phyloP scores from a whole-genome alignment of 2,329 filamentous ascomycete genomes.

The Phoma sp. region DNA sequence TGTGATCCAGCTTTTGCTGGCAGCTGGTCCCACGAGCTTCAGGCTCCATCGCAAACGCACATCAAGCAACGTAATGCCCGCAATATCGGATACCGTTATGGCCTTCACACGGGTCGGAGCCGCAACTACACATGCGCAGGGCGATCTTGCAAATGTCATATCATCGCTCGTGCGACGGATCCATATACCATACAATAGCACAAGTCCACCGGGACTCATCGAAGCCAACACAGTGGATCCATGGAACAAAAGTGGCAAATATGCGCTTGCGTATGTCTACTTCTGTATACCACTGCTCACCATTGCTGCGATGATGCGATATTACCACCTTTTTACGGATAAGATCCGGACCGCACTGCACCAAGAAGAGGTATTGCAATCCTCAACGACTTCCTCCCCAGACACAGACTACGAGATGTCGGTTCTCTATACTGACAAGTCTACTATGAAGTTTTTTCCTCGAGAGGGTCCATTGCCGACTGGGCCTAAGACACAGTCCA shows the following conservation, averaged over 20 bases:
- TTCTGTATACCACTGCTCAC: constrained; percentile 77
- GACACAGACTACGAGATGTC: constrained; percentile 67
- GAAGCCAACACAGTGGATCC: constrained; percentile 71
- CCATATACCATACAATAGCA: constrained; percentile 61
- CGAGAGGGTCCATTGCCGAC: constrained; percentile 64
- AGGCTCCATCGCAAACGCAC: constrained; percentile 16
- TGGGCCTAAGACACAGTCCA: constrained; percentile 68
- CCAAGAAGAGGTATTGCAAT: constrained; percentile 77
- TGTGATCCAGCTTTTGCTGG: constrained; percentile 43
- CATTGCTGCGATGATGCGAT: constrained; percentile 70
- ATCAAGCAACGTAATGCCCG: constrained; percentile 39
- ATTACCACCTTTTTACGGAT: constrained; percentile 92
- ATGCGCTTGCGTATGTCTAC: constrained; percentile 86
- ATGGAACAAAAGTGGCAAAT: constrained; percentile 82
- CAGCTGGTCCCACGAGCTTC: constrained; percentile 36
- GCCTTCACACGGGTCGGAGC: constrained; percentile 38
- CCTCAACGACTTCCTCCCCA: constrained; percentile 63
- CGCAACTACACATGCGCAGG: constrained; percentile 36
- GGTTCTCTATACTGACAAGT: constrained; percentile 65
- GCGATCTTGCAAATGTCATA: constrained; percentile 33
- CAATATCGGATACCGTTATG: constrained; percentile 38
- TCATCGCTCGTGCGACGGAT: constrained; percentile 53
- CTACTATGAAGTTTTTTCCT: constrained; percentile 77
- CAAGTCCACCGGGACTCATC: constrained; percentile 61
- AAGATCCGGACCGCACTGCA: constrained; percentile 89